These are phyloP conservation scores for Ceratobasidium sp. DNA, from an alignment of 1,284 basidiomycete genomes.

Conservation along the genomic window DNA sequence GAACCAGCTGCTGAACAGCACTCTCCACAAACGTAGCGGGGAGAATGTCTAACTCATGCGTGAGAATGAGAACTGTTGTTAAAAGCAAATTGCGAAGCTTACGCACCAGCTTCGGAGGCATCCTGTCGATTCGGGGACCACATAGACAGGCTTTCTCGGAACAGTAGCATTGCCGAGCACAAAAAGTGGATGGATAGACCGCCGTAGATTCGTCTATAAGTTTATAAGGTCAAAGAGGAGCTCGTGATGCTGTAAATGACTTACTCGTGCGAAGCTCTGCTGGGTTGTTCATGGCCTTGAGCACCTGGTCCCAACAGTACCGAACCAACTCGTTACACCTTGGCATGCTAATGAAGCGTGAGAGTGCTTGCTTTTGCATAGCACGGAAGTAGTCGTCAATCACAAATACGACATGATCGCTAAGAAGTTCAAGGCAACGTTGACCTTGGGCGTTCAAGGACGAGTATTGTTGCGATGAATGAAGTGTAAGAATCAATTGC, in stretches of 20 bases:
- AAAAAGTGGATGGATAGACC: slow-evolving; percentile 77
- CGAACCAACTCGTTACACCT: slow-evolving; percentile 68
- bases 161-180: slow-evolving; percentile 85
- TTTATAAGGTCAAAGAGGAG: background rate
- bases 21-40: slow-evolving; percentile 76
- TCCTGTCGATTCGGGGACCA: slow-evolving; percentile 70
- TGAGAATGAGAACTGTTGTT: background rate
- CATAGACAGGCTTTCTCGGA: slow-evolving; percentile 80
- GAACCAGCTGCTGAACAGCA: slow-evolving; percentile 78
- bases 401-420: slow-evolving; percentile 63
- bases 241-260: slow-evolving; percentile 35
- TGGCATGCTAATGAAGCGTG: slow-evolving; percentile 68
- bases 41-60: slow-evolving; percentile 51
- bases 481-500: slow-evolving; percentile 51
- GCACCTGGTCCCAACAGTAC: slow-evolving; percentile 79
- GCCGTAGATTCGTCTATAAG: slow-evolving; percentile 57
- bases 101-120: slow-evolving; percentile 68
- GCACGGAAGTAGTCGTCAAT: slow-evolving; percentile 80
- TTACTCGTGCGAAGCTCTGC: slow-evolving; percentile 64
- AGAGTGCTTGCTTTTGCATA: slow-evolving; percentile 65
- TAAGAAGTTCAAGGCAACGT: slow-evolving; percentile 60
- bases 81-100: background rate
- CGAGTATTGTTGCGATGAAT: slow-evolving; percentile 39
- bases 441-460: slow-evolving; percentile 46
- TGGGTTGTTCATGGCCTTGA: slow-evolving; percentile 64